Evolutionary conservation across 306 rosid genomes (phyloP).

Genomic region (Cyamopsis tetragonoloba): DNA sequence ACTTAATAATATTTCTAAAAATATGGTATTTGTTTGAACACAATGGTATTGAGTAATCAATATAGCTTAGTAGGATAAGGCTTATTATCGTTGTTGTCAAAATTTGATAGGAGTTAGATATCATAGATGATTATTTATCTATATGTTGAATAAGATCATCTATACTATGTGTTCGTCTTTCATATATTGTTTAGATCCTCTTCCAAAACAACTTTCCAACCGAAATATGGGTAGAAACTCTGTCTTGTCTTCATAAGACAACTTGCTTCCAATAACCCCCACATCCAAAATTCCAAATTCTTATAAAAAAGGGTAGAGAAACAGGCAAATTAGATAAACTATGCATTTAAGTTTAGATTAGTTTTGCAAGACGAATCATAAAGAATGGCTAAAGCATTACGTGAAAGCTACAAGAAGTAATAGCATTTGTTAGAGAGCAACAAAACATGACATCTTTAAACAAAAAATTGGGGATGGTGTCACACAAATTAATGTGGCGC

Average conservation of each 20-base stretch:
- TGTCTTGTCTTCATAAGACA: conserved; percentile 47
- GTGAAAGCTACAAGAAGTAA: neutral
- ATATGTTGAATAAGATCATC: conserved; percentile 60
- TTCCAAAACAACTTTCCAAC: conserved; percentile 90
- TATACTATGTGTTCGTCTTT: conserved; percentile 76
- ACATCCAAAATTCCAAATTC: conserved; percentile 56
- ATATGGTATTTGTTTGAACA: no score
- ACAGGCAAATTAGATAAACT: conserved; percentile 20
- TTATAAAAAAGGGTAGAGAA: conserved; percentile 16
- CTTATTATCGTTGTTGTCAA: no score
- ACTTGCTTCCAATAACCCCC: conserved; percentile 42
- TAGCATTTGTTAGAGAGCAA: no score
- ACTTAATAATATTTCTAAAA: no score
- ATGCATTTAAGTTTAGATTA: neutral
- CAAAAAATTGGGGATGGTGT: no score
- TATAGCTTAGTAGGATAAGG: no score
- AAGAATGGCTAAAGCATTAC: neutral
- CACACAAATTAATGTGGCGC: no score
- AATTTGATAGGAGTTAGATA: no score
- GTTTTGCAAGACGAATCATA: neutral
- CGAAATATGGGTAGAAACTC: conserved; percentile 59
- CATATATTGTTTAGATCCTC: conserved; percentile 81
- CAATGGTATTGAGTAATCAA: no score
- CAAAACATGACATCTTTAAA: no score
- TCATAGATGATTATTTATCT: no score